Percentiles rank a stretch among this genome's conserved stretches.
phyloP scores from a whole-genome alignment of 768 basidiomycete genomes.

The Asterophora lycoperdoides region DNA sequence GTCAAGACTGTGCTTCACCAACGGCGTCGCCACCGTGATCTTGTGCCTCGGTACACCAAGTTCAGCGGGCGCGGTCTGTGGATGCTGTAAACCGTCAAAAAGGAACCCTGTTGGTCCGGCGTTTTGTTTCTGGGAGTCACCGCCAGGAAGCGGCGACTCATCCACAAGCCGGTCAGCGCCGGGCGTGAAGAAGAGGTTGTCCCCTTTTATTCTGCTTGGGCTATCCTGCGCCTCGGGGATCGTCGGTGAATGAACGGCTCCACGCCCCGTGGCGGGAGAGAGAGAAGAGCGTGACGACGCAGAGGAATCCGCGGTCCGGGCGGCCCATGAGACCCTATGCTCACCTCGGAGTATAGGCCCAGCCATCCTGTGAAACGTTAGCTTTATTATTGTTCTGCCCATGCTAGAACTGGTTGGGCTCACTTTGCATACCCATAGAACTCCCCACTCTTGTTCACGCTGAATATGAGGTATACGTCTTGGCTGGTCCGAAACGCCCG shows the following conservation, averaged over 20 bases:
- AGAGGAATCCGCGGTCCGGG: slow-evolving; percentile 32
- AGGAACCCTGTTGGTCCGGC: background rate
- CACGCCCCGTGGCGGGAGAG: slow-evolving; percentile 16
- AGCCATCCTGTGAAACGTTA: slow-evolving; percentile 52
- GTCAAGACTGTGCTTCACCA: slow-evolving; percentile 31
- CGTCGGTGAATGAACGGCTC: background rate
- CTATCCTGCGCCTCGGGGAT: slow-evolving; percentile 11
- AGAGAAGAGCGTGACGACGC: slow-evolving; percentile 26
- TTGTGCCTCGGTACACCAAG: slow-evolving; percentile 35
- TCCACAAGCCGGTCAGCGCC: slow-evolving; percentile 36
- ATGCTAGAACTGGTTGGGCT: slow-evolving; percentile 11
- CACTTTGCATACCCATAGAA: slow-evolving; percentile 92
- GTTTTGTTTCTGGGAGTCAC: background rate
- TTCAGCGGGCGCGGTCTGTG: slow-evolving; percentile 51
- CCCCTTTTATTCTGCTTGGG: background rate
- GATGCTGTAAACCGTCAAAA: slow-evolving; percentile 3
- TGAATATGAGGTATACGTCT: slow-evolving; percentile 86
- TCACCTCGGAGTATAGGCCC: slow-evolving; percentile 55
- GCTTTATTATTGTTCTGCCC: slow-evolving; percentile 1
- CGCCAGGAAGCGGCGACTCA: slow-evolving; percentile 36
- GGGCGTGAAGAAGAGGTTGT: slow-evolving; percentile 30
- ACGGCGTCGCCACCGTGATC: slow-evolving; percentile 20
- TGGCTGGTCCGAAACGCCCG: slow-evolving; percentile 89
- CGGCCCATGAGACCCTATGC: slow-evolving; percentile 54
- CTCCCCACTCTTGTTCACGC: slow-evolving; percentile 91